Evolutionary conservation across 352 stramenopile species (phyloP).

Genomic region (Halophytophthora batemanensis): DNA sequence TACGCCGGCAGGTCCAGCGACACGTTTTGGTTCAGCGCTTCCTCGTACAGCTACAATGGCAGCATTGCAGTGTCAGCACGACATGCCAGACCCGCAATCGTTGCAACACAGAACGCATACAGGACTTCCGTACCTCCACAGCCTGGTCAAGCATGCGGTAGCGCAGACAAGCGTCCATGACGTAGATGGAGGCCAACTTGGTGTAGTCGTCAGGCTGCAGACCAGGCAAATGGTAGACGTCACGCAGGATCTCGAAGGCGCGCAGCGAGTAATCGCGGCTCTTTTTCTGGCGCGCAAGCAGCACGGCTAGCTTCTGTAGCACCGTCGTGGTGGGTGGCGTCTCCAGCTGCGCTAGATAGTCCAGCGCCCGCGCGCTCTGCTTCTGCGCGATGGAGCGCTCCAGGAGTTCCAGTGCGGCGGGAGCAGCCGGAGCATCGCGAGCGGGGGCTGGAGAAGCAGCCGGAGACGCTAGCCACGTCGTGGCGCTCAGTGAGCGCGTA

Average conservation of each 20-base stretch:
- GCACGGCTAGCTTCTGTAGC: conserved; percentile 46
- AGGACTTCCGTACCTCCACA: conserved; percentile 34
- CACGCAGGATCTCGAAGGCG: conserved; percentile 40
- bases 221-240: conserved; percentile 35
- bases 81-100: conserved; percentile 4
- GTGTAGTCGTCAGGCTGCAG: conserved; percentile 57
- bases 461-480: not conserved
- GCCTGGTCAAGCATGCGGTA: conserved; percentile 50
- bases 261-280: conserved; percentile 16
- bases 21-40: conserved; percentile 49
- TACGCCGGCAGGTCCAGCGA: conserved; percentile 59
- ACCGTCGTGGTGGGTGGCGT: conserved; percentile 22
- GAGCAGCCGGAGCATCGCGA: conserved; percentile 1
- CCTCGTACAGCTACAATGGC: conserved; percentile 45
- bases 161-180: conserved; percentile 62
- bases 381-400: conserved; percentile 37
- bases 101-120: not conserved
- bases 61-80: conserved; percentile 6
- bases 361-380: conserved; percentile 29
- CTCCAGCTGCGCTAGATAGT: conserved; percentile 34
- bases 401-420: conserved; percentile 21
- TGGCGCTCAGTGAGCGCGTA: too few relatives aligned
- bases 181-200: conserved; percentile 62
- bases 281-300: conserved; percentile 45
- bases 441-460: not conserved